Conservation (phyloP, 805 yeast genomes). For the Blastobotrys muscicola region DNA sequence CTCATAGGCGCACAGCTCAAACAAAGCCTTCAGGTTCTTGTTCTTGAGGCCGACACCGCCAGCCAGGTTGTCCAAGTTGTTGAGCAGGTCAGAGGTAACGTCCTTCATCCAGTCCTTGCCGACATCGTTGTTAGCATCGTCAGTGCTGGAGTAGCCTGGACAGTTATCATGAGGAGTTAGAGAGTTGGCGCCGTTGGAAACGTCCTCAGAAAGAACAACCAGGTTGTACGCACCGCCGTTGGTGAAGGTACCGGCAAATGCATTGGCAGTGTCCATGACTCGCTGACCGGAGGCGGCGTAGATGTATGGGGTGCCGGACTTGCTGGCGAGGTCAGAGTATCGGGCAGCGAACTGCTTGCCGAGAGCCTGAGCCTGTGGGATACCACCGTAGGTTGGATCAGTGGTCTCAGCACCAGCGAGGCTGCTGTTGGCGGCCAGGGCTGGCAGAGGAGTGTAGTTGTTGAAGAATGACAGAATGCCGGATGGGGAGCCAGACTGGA, state of each 20-base stretch:
- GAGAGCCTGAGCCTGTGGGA: neutral
- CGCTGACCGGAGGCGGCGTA: neutral
- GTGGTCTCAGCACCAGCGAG: neutral
- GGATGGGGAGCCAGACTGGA: neutral
- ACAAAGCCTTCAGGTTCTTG: constrained; percentile 29
- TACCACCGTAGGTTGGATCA: neutral
- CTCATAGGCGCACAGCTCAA: constrained; percentile 43
- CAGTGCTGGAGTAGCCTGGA: too few species aligned
- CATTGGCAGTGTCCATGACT: neutral
- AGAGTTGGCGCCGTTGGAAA: too few species aligned
- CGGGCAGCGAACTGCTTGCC: neutral
- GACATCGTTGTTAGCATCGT: neutral
- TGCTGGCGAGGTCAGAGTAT: neutral
- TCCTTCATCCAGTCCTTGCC: neutral
- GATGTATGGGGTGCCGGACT: neutral
- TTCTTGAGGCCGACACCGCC: constrained; percentile 16
- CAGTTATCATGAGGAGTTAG: too few species aligned
- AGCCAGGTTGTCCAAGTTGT: constrained; percentile 17
- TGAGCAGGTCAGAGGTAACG: neutral
- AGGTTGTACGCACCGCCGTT: too few species aligned
- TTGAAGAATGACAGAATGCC: neutral
- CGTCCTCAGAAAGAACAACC: too few species aligned
- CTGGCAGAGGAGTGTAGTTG: neutral
- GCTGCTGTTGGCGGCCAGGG: neutral
- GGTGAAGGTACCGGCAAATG: neutral